phyloP scores from a whole-genome alignment of 345 rosid genomes.

The Hevea brasiliensis region DNA sequence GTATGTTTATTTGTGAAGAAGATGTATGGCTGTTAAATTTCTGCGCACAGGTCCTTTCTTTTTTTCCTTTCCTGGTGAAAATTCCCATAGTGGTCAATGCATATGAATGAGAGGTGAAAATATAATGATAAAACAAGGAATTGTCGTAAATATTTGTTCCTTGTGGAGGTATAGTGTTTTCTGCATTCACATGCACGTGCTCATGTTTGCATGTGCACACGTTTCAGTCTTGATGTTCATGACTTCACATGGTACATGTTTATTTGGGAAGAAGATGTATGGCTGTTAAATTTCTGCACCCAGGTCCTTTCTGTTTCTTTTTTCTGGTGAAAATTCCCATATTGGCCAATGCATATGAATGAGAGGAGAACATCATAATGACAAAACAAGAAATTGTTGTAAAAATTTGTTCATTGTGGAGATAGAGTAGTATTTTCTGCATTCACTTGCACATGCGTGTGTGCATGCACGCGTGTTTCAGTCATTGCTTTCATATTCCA shows the following conservation, averaged over 20 bases:
- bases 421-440: too few species aligned
- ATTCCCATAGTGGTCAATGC: not conserved
- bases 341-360: not conserved
- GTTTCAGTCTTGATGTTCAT: not conserved
- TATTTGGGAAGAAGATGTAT: too few species aligned
- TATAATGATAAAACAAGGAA: too few species aligned
- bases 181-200: not conserved
- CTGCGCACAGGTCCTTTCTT: too few species aligned
- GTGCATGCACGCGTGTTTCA: not conserved
- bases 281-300: too few species aligned
- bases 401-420: too few species aligned
- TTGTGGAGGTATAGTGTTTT: too few species aligned
- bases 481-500: not conserved
- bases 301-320: not conserved
- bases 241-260: too few species aligned
- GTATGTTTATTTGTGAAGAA: not conserved
- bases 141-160: too few species aligned
- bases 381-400: too few species aligned
- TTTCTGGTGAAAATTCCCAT: not conserved
- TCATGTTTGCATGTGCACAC: not conserved
- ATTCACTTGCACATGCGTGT: not conserved
- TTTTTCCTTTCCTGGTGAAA: not conserved
- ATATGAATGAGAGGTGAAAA: not conserved
- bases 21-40: not conserved
- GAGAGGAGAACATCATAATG: not conserved